These are phyloP conservation scores for Raffaelea ambrosiae DNA, from an alignment of 2,329 filamentous ascomycete species.

Conservation along the genomic window DNA sequence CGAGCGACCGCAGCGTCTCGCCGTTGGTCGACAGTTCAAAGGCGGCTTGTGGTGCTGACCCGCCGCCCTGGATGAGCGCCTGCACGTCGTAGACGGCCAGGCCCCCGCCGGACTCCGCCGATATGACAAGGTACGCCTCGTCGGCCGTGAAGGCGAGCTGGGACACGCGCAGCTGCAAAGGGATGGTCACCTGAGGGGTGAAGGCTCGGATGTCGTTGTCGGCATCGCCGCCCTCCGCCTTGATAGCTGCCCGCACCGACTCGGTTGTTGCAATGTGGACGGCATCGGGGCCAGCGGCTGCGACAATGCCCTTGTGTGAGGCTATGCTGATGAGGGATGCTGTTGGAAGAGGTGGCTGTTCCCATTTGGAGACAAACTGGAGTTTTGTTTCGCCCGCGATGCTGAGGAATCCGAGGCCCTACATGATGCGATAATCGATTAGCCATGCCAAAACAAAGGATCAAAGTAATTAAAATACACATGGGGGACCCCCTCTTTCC, in stretches of 20 bases:
- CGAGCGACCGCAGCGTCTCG: slow-evolving; percentile 61
- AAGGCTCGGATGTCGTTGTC: slow-evolving; percentile 63
- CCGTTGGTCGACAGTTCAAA: slow-evolving; percentile 73
- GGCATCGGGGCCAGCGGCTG: slow-evolving; percentile 75
- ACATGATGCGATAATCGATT: not conserved
- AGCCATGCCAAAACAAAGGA: no score
- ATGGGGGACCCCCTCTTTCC: not conserved
- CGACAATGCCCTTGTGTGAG: slow-evolving; percentile 69
- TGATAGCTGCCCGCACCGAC: slow-evolving; percentile 67
- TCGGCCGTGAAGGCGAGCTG: slow-evolving; percentile 89
- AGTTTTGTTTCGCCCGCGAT: slow-evolving; percentile 76
- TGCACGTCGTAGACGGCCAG: slow-evolving; percentile 76
- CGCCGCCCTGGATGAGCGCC: slow-evolving; percentile 51
- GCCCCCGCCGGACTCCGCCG: slow-evolving; percentile 72
- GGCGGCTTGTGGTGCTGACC: slow-evolving; percentile 38
- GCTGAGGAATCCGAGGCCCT: slow-evolving; percentile 73
- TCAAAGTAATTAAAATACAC: no score
- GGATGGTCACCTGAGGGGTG: slow-evolving; percentile 62
- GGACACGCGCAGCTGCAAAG: slow-evolving; percentile 65
- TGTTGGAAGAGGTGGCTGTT: slow-evolving; percentile 63
- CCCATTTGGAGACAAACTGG: slow-evolving; percentile 72
- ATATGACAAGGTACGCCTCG: slow-evolving; percentile 74
- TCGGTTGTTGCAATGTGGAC: slow-evolving; percentile 72
- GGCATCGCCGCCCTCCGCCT: slow-evolving; percentile 36
- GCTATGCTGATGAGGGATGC: slow-evolving; percentile 81